phyloP scores from a whole-genome alignment of 2,329 filamentous ascomycete species.

The Colletotrichum limetticola region DNA sequence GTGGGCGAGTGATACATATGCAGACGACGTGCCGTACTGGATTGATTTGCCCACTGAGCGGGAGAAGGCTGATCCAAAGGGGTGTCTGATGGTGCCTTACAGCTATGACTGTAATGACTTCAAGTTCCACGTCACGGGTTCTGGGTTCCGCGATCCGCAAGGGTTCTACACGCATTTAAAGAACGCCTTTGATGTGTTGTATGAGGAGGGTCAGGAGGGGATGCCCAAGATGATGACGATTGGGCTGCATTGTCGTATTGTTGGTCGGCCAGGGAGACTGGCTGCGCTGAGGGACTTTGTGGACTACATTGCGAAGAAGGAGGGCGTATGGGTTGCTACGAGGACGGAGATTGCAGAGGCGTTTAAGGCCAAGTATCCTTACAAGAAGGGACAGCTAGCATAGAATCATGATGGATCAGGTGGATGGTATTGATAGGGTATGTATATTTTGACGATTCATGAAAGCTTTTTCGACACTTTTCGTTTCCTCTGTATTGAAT shows the following conservation, averaged over 20 bases:
- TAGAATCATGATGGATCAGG: background rate
- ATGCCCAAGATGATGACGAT: slow-evolving; percentile 68
- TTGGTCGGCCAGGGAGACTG: slow-evolving; percentile 62
- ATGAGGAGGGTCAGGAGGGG: slow-evolving; percentile 60
- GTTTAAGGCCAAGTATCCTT: slow-evolving; percentile 59
- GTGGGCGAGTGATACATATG: slow-evolving; percentile 62
- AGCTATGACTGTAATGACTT: slow-evolving; percentile 67
- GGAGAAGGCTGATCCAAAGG: slow-evolving; percentile 50
- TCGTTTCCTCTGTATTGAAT: too few species aligned
- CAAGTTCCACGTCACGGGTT: slow-evolving; percentile 50
- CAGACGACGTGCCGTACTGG: slow-evolving; percentile 67
- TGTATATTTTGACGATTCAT: background rate
- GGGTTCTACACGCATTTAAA: slow-evolving; percentile 59
- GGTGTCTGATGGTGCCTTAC: slow-evolving; percentile 65
- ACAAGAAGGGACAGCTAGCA: slow-evolving; percentile 52
- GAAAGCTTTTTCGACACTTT: too few species aligned
- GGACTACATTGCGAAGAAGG: slow-evolving; percentile 62
- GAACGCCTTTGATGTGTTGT: slow-evolving; percentile 63
- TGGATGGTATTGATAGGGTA: background rate
- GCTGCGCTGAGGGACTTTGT: slow-evolving; percentile 62
- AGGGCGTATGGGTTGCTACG: slow-evolving; percentile 65
- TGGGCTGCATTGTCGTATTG: slow-evolving; percentile 62
- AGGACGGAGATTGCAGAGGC: slow-evolving; percentile 62
- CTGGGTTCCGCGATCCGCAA: slow-evolving; percentile 56
- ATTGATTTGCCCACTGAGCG: slow-evolving; percentile 61